Evolutionary conservation across 345 rosid genomes (phyloP).

Genomic region (Camelina sativa): DNA sequence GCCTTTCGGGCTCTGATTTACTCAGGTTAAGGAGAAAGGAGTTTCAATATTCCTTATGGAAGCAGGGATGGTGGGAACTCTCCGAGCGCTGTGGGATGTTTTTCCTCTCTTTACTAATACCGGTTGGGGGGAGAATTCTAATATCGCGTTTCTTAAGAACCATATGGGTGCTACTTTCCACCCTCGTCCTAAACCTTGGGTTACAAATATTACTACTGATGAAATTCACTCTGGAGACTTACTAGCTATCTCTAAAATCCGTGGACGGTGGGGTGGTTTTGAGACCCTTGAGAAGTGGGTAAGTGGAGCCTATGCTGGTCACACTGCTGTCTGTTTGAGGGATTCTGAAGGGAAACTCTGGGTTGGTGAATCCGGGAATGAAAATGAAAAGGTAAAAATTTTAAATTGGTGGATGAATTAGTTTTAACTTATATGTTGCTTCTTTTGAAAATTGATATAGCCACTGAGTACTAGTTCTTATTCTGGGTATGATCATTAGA

Average conservation of each 20-base stretch:
- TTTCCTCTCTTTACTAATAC: slow-evolving; percentile 95
- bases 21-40: slow-evolving; percentile 86
- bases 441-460: neutral
- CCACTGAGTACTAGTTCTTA: slow-evolving; percentile 18
- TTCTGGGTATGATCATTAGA: neutral
- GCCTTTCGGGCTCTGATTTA: slow-evolving; percentile 1
- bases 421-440: neutral
- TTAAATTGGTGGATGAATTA: slow-evolving; percentile 2
- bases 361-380: slow-evolving; percentile 98
- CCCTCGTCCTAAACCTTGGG: slow-evolving; percentile 83
- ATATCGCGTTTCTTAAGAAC: slow-evolving; percentile 79
- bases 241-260: slow-evolving; percentile 86
- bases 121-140: slow-evolving; percentile 91
- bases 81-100: slow-evolving; percentile 92
- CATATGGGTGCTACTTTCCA: slow-evolving; percentile 88
- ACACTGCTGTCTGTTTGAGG: slow-evolving; percentile 82
- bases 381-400: slow-evolving; percentile 80
- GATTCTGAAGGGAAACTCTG: slow-evolving; percentile 94
- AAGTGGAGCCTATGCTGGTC: slow-evolving; percentile 98
- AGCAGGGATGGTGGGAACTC: slow-evolving; percentile 98
- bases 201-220: slow-evolving; percentile 63
- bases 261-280: slow-evolving; percentile 96
- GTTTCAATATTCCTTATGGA: slow-evolving; percentile 95
- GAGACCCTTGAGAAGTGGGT: slow-evolving; percentile 99
- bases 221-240: slow-evolving; percentile 92